Percentiles rank a stretch among this genome's conserved stretches.
phyloP scores from a whole-genome alignment of 1,284 basidiomycete species.

The Volvariella surrecta region DNA sequence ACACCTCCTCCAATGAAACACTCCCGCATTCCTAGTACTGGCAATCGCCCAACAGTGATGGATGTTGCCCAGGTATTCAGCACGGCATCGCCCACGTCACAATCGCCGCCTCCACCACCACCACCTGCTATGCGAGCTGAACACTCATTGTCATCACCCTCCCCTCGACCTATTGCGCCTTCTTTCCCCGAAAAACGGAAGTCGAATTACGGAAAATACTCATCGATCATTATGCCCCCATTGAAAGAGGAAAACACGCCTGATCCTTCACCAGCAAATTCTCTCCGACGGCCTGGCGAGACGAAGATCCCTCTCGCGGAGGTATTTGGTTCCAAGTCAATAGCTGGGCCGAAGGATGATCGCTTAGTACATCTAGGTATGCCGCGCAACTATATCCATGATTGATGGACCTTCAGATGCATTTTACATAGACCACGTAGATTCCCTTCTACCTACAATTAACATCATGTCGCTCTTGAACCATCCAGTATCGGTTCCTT shows the following conservation, averaged over 20 bases:
- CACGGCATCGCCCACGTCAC: not conserved
- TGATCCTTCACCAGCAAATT: slow-evolving; percentile 14
- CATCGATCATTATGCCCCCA: slow-evolving; percentile 51
- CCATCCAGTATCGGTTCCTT: slow-evolving; percentile 16
- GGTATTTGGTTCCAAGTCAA: no score
- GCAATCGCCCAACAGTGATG: slow-evolving; percentile 65
- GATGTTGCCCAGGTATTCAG: slow-evolving; percentile 60
- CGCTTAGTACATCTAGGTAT: slow-evolving; percentile 10
- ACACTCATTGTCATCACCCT: not conserved
- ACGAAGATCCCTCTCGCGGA: no score
- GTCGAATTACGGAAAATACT: slow-evolving; percentile 60
- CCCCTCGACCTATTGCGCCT: not conserved
- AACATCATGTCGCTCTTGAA: slow-evolving; percentile 39
- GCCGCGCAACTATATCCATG: not conserved
- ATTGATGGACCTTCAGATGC: not conserved
- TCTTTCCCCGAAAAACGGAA: slow-evolving; percentile 41
- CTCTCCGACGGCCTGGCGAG: not conserved
- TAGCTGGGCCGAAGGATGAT: not conserved
- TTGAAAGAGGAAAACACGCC: slow-evolving; percentile 62
- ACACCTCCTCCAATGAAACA: not conserved
- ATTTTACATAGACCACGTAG: slow-evolving; percentile 15
- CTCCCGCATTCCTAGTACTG: slow-evolving; percentile 52
- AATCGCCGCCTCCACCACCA: slow-evolving; percentile 1
- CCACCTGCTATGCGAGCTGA: not conserved
- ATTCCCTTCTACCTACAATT: slow-evolving; percentile 39